A percentile compares a stretch with the other conserved stretches of the same genome.
phyloP scores from a whole-genome alignment of 2,329 filamentous ascomycete species.

The Calonectria multiphialidica region DNA sequence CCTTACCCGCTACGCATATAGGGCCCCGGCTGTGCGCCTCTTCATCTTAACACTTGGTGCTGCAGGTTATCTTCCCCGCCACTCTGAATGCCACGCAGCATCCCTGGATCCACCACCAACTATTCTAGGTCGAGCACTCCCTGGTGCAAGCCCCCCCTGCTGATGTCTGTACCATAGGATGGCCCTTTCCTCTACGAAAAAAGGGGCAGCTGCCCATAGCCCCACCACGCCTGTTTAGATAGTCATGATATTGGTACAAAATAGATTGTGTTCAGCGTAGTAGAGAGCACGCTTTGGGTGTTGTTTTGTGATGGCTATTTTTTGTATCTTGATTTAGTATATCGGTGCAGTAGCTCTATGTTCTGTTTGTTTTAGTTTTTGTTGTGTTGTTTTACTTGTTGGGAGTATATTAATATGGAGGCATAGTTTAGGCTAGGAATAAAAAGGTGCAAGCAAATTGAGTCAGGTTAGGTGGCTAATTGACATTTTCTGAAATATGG shows the following conservation, averaged over 20 bases:
- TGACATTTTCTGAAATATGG: background rate
- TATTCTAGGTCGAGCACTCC: slow-evolving; percentile 43
- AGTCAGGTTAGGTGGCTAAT: background rate
- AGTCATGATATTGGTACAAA: slow-evolving; percentile 24
- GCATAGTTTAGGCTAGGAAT: slow-evolving; percentile 1
- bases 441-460: background rate
- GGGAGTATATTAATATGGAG: background rate
- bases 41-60: slow-evolving; percentile 42
- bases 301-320: background rate
- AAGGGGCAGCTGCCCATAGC: slow-evolving; percentile 36
- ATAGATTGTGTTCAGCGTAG: slow-evolving; percentile 24
- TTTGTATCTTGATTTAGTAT: background rate
- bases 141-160: slow-evolving; percentile 42
- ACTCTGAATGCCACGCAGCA: slow-evolving; percentile 31
- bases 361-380: background rate
- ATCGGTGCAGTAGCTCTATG: background rate
- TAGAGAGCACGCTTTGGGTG: slow-evolving; percentile 1
- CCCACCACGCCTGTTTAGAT: slow-evolving; percentile 21
- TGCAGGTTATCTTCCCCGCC: slow-evolving; percentile 38
- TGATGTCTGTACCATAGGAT: slow-evolving; percentile 48
- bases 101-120: slow-evolving; percentile 33
- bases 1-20: background rate
- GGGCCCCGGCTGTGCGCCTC: background rate
- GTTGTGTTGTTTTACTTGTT: background rate
- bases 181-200: slow-evolving; percentile 33